Percentiles rank a stretch among this genome's conserved stretches.
These are phyloP conservation scores for Microbotryum lychnidis-dioicae DNA, from an alignment of 1,284 basidiomycete species.

Conservation along the genomic window DNA sequence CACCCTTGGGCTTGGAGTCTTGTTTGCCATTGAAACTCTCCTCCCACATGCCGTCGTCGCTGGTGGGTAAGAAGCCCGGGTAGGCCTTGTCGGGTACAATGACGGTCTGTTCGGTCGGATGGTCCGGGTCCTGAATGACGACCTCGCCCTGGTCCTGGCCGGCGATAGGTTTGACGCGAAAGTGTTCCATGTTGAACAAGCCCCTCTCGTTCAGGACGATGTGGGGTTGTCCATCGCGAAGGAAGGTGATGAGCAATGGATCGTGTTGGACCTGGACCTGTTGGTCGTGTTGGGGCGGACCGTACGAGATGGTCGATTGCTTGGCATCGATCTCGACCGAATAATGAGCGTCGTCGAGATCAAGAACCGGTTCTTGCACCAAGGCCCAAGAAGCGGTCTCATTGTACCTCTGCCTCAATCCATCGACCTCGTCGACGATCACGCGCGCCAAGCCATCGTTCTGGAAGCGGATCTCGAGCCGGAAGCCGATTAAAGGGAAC, in stretches of 20 bases:
- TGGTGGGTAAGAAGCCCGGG: conserved; percentile 43
- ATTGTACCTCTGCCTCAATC: conserved; percentile 71
- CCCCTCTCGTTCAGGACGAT: conserved; percentile 82
- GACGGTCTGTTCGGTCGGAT: conserved; percentile 40
- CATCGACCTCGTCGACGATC: conserved; percentile 72
- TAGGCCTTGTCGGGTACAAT: conserved; percentile 48
- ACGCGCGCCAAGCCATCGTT: conserved; percentile 68
- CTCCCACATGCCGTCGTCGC: conserved; percentile 77
- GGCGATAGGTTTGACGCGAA: conserved; percentile 54
- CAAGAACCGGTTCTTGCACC: conserved; percentile 53
- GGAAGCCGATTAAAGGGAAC: conserved; percentile 72
- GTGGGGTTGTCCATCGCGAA: conserved; percentile 63
- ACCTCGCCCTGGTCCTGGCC: conserved; percentile 37
- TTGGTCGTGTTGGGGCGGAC: conserved; percentile 27
- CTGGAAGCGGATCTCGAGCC: conserved; percentile 52
- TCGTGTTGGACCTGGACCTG: conserved; percentile 57
- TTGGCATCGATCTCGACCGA: conserved; percentile 55
- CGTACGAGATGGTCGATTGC: conserved; percentile 38
- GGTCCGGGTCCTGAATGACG: conserved; percentile 34
- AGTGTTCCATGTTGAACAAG: conserved; percentile 96
- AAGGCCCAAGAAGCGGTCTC: conserved; percentile 82
- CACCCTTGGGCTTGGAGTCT: conserved; percentile 92
- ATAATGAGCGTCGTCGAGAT: conserved; percentile 46
- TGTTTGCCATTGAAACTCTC: conserved; percentile 78
- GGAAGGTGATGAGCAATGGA: conserved; percentile 64